phyloP scores from a whole-genome alignment of 2,329 filamentous ascomycete species.

The Colletotrichum incanum region DNA sequence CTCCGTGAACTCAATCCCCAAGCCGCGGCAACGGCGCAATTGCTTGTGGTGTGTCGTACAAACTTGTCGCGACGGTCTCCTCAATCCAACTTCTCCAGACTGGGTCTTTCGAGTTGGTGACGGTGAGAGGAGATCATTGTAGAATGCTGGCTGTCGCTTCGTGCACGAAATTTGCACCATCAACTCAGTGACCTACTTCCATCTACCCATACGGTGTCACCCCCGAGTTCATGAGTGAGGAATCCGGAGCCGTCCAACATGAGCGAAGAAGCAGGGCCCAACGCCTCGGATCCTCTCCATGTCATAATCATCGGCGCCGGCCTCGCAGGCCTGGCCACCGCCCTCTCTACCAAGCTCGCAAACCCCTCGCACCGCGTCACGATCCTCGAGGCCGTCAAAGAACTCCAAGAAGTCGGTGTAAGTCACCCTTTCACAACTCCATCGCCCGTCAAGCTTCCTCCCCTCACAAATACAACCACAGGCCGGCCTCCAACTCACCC shows the following conservation, averaged over 20 bases:
- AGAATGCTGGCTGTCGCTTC: background rate
- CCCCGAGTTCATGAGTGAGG: background rate
- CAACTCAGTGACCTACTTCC: background rate
- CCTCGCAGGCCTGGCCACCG: constrained; percentile 37
- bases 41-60: background rate
- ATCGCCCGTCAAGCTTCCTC: background rate
- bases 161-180: background rate
- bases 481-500: constrained; percentile 45
- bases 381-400: constrained; percentile 44
- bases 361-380: constrained; percentile 43
- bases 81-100: background rate
- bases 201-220: background rate
- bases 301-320: constrained; percentile 41
- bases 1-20: constrained; percentile 25
- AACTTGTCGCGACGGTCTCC: background rate
- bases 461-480: constrained; percentile 13
- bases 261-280: constrained; percentile 2
- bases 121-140: constrained; percentile 1
- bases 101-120: background rate
- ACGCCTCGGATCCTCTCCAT: constrained; percentile 18
- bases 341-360: constrained; percentile 37
- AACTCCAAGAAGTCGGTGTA: constrained; percentile 45
- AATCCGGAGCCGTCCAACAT: constrained; percentile 2
- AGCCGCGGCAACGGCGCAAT: constrained; percentile 8
- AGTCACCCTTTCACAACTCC: background rate